Conservation (phyloP, 2,329 filamentous ascomycete genomes). For the Arachnopeziza araneosa region DNA sequence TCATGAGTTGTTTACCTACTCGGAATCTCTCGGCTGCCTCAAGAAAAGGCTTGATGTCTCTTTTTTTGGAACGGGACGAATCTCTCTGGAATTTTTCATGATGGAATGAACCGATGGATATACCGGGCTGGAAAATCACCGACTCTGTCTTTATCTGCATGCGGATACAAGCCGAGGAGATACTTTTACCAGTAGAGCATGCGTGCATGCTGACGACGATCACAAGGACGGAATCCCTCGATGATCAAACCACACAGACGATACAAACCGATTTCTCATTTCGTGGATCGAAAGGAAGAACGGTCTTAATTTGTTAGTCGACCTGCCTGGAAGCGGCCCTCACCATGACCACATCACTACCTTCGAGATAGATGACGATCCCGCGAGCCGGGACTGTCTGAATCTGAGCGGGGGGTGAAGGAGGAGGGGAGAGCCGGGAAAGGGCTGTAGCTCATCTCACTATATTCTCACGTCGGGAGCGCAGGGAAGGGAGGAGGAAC, state of each 20-base stretch:
- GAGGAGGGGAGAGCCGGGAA: slow-evolving; percentile 6
- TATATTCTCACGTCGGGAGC: slow-evolving; percentile 21
- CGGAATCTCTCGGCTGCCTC: neutral
- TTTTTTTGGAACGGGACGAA: slow-evolving; percentile 4
- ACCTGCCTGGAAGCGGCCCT: slow-evolving; percentile 8
- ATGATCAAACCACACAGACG: slow-evolving; percentile 11
- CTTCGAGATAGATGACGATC: slow-evolving; percentile 9
- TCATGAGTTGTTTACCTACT: neutral
- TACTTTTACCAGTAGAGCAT: slow-evolving; percentile 15
- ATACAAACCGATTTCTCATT: neutral
- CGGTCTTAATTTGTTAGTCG: slow-evolving; percentile 3
- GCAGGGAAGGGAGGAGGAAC: neutral
- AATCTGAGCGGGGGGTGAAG: neutral
- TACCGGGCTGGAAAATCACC: slow-evolving; percentile 5
- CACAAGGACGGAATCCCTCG: slow-evolving; percentile 10
- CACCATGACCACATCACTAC: slow-evolving; percentile 9
- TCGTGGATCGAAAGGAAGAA: slow-evolving; percentile 17
- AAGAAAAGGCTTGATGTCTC: slow-evolving; percentile 1
- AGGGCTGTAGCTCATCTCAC: slow-evolving; percentile 29
- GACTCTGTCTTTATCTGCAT: slow-evolving; percentile 16
- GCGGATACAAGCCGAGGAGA: slow-evolving; percentile 5
- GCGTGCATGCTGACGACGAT: slow-evolving; percentile 26
- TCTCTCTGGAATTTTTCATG: slow-evolving; percentile 11
- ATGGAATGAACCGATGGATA: slow-evolving; percentile 12
- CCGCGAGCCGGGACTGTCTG: slow-evolving; percentile 17